Evolutionary conservation across 495 filamentous ascomycete genomes (phyloP).

Genomic region (Friedmanniomyces endolithicus): DNA sequence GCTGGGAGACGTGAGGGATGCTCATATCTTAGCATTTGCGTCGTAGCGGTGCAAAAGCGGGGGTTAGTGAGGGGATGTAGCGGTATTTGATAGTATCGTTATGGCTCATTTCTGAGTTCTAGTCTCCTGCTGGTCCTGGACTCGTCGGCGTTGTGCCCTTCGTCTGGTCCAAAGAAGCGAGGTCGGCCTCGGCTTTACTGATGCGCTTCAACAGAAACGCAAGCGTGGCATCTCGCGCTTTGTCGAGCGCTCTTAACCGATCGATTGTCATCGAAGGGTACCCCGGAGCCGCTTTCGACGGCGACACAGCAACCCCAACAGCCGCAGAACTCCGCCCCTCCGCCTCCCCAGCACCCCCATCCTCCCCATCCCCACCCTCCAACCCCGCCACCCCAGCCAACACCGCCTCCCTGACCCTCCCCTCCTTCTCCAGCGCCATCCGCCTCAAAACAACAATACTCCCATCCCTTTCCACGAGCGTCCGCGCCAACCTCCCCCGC

Average conservation of each 20-base stretch:
- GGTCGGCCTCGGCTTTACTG: constrained; percentile 29
- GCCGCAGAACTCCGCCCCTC: neutral
- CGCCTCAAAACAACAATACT: constrained; percentile 31
- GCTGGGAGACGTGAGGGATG: no score
- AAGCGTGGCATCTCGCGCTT: constrained; percentile 35
- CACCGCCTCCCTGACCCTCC: constrained; percentile 18
- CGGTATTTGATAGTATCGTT: no score
- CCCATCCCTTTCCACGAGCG: constrained; percentile 28
- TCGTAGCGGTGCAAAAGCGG: neutral
- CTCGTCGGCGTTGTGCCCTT: no score
- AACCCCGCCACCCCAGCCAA: constrained; percentile 26
- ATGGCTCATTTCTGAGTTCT: no score
- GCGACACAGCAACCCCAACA: neutral
- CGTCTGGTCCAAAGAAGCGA: constrained; percentile 3
- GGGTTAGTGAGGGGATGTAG: neutral
- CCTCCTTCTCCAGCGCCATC: constrained; percentile 30
- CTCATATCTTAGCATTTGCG: neutral
- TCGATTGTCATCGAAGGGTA: constrained; percentile 29
- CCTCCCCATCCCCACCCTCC: constrained; percentile 26
- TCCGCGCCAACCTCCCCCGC: constrained; percentile 19
- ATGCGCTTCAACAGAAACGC: constrained; percentile 34
- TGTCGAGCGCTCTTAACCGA: constrained; percentile 29
- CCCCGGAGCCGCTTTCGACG: constrained; percentile 15
- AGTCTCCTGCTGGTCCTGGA: no score
- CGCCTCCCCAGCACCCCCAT: neutral